phyloP scores from a whole-genome alignment of 768 basidiomycete species.

The Russula sp. region DNA sequence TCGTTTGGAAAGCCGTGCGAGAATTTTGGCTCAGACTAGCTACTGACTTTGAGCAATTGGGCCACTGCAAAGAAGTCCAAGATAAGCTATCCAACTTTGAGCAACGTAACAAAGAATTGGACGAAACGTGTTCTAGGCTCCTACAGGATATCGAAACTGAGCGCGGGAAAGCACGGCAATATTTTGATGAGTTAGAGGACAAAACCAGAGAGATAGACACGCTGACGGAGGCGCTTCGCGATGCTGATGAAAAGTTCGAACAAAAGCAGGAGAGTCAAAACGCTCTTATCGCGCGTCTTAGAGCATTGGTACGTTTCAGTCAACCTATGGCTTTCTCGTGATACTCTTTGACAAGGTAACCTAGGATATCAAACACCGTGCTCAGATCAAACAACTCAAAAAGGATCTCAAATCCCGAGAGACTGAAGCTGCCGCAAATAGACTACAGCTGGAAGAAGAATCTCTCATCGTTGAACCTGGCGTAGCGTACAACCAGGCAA shows the following conservation, averaged over 20 bases:
- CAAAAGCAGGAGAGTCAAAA: neutral
- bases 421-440: neutral
- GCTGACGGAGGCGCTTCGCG: neutral
- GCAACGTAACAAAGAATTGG: neutral
- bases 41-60: neutral
- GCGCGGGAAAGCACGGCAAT: neutral
- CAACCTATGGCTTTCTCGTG: neutral
- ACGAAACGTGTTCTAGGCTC: neutral
- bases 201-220: neutral
- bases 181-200: neutral
- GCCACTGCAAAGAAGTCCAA: neutral
- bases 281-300: constrained; percentile 3
- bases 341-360: neutral
- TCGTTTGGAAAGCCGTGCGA: constrained; percentile 14
- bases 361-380: constrained; percentile 8
- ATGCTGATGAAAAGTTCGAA: neutral
- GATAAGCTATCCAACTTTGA: neutral
- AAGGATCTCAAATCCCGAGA: neutral
- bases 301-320: constrained; percentile 7
- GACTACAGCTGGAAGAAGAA: neutral
- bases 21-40: constrained; percentile 11
- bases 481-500: neutral
- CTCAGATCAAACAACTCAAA: constrained; percentile 14
- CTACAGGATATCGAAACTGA: neutral
- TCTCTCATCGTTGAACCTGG: constrained; percentile 7